Percentiles rank a stretch among this genome's conserved stretches.
Evolutionary conservation across 2,329 filamentous ascomycete species (phyloP).

Genomic region (Cordyceps pruinosa): DNA sequence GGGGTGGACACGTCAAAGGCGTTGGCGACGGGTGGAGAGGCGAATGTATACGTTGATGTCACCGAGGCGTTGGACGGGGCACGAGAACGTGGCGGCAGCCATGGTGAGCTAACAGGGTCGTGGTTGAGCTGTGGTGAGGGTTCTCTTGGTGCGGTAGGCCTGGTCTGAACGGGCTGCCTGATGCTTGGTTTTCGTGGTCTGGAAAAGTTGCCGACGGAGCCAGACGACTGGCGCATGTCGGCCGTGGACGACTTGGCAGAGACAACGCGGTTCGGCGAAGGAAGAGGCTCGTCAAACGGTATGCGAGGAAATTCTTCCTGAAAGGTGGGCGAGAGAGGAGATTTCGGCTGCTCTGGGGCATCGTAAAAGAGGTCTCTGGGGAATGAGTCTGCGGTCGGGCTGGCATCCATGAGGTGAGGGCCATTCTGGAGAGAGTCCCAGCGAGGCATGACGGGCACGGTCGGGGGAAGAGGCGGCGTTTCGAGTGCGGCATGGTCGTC

Average conservation of each 20-base stretch:
- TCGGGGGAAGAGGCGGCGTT: conserved; percentile 15
- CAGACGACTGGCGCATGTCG: conserved; percentile 31
- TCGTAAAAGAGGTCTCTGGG: conserved; percentile 8
- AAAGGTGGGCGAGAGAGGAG: not conserved
- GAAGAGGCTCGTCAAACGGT: conserved; percentile 2
- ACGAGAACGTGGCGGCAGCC: conserved; percentile 34
- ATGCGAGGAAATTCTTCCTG: conserved; percentile 8
- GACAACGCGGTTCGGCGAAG: conserved; percentile 24
- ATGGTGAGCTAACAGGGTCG: conserved; percentile 24
- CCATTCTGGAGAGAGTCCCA: conserved; percentile 37
- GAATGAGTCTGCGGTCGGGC: conserved; percentile 3
- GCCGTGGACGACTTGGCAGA: conserved; percentile 26
- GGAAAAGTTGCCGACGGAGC: conserved; percentile 51
- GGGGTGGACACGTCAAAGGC: not conserved
- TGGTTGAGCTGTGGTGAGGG: not conserved
- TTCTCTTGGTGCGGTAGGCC: not conserved
- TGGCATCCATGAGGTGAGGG: conserved; percentile 6
- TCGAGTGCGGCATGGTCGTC: not conserved
- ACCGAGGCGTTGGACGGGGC: conserved; percentile 43
- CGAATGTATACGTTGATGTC: conserved; percentile 38
- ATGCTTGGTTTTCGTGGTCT: conserved; percentile 50
- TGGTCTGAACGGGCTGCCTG: conserved; percentile 27
- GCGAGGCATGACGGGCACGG: conserved; percentile 31
- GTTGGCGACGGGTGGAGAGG: conserved; percentile 31
- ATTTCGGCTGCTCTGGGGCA: not conserved